These are phyloP conservation scores for Syzygium malaccense DNA, from an alignment of 441 rosid species.

Conservation along the genomic window DNA sequence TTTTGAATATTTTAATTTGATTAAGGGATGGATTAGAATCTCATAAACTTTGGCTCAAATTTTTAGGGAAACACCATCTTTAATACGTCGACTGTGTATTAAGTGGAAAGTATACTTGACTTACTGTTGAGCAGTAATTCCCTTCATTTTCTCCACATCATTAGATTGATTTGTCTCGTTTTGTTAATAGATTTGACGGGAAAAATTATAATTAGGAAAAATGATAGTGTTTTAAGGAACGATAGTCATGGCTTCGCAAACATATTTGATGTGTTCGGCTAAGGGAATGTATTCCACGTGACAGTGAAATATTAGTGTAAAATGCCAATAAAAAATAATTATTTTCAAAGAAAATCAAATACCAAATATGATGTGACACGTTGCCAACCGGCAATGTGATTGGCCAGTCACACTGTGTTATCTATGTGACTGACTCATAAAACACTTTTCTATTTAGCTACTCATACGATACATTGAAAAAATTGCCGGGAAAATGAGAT, in stretches of 20 bases:
- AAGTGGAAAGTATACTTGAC: background rate
- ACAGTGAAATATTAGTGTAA: background rate
- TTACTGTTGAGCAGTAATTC: background rate
- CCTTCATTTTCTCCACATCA: background rate
- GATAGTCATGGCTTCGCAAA: background rate
- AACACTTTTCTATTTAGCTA: background rate
- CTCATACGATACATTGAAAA: background rate
- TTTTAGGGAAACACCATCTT: background rate
- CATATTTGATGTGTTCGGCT: background rate
- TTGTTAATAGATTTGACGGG: background rate
- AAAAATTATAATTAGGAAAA: background rate
- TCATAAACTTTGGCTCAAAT: background rate
- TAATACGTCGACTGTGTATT: background rate
- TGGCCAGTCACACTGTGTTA: background rate
- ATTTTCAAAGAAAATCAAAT: background rate
- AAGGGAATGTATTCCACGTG: background rate
- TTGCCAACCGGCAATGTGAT: background rate
- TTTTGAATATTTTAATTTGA: background rate
- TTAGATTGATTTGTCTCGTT: background rate
- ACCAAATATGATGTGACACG: background rate
- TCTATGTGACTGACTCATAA: background rate
- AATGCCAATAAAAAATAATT: background rate
- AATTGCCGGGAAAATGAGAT: background rate
- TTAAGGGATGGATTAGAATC: background rate
- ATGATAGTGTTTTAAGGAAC: background rate